Base-by-base conservation (phyloP, 768 basidiomycete genomes). In the Mycena amicta region DNA sequence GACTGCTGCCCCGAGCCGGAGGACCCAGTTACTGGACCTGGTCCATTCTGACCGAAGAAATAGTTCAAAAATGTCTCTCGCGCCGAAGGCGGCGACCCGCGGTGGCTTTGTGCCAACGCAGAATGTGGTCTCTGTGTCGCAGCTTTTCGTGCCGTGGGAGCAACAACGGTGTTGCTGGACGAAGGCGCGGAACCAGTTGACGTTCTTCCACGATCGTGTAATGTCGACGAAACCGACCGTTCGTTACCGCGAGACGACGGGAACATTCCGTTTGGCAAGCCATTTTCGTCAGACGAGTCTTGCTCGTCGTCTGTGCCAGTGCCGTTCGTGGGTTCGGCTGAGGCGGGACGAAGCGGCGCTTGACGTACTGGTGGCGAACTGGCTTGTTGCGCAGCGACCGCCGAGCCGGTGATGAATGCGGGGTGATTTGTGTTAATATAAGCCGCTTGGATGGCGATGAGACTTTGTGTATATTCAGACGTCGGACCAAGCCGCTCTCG, bases 391-490 rank as follows among this genome's bases (percentile, higher is more conserved):
- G 85, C 80, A 57, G 85, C 83, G 11, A 79, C 70, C 41, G 89
- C 84, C 31, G 91, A 90, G 11, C 91, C 90, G 20, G 89, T 80
- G 56, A 95, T 88, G 74, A 98, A 98, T 29, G 92, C 84, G 5
- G 97, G 97, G 71, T 99, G 97, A 72, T 98, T 98, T 56, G 95
- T 98, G 72, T 99, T 99, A 80, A 99, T 98, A 71, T 99, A 99
- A 12, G 97, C 95, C 1, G 94, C 94, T 73, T 99, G 97, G 50
- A 99, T 99, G 66, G 89, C 86, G 66, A 99, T 98, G 67, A 99
- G 79, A 68, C 92, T 95, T 65, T 93, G 91, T 0, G 95, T 90
- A 72, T 98, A 98, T n/a, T 95, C 91, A 2, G 93, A 94, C 0
- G 97, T 97, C 1, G 97, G 97, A 1, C 95, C 95, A 15, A 99